Evolutionary conservation across 441 rosid species (phyloP).

Genomic region (Gossypium laxum): DNA sequence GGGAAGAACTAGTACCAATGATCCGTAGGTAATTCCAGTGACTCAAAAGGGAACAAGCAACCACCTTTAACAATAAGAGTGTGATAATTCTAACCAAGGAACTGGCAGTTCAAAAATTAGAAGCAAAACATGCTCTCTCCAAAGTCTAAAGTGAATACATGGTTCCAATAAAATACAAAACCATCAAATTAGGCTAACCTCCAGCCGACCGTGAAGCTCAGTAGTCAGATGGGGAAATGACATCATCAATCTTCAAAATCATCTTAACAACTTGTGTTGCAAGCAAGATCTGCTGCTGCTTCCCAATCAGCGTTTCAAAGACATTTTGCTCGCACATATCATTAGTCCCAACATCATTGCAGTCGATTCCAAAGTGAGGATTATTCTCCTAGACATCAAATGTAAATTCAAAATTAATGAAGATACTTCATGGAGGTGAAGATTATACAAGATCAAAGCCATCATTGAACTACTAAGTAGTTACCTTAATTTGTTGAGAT

Average conservation of each 20-base stretch:
- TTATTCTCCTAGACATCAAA: slow-evolving; percentile 57
- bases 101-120: slow-evolving; percentile 15
- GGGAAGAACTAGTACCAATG: not conserved
- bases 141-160: not conserved
- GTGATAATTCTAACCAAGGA: not conserved
- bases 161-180: not conserved
- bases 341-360: slow-evolving; percentile 88
- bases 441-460: not conserved
- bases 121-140: slow-evolving; percentile 10
- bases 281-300: slow-evolving; percentile 86
- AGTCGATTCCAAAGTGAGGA: slow-evolving; percentile 73
- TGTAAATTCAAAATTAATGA: not conserved
- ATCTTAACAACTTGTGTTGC: slow-evolving; percentile 98
- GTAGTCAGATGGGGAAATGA: slow-evolving; percentile 71
- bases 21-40: not conserved
- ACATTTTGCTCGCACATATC: slow-evolving; percentile 89
- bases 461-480: not conserved
- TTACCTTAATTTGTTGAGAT: slow-evolving; percentile 84
- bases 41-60: not conserved
- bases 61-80: not conserved
- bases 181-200: slow-evolving; percentile 8
- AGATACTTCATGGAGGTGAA: not conserved
- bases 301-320: slow-evolving; percentile 84
- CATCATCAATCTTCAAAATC: slow-evolving; percentile 96
- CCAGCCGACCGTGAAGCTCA: slow-evolving; percentile 23